A percentile compares a stretch with the other conserved stretches of the same genome.
These are phyloP conservation scores for Phytopythium chamaehyphon DNA, from an alignment of 352 stramenopile species.

Conservation along the genomic window DNA sequence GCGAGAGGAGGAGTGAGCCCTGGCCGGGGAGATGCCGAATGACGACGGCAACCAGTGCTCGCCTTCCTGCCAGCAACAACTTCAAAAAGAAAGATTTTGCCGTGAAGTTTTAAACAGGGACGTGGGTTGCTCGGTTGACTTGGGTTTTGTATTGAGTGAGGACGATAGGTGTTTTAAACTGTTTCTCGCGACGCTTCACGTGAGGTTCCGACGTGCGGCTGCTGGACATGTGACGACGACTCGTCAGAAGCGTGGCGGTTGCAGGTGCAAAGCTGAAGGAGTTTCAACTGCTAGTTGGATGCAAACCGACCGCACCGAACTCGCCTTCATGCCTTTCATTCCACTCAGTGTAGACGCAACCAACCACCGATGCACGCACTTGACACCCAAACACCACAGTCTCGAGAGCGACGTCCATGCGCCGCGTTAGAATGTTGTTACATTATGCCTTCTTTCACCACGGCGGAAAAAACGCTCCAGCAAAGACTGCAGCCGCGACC, in stretches of 20 bases:
- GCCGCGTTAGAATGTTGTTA: slow-evolving; percentile 5
- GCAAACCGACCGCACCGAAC: too few species aligned
- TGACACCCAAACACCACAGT: neutral
- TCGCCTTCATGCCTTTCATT: too few species aligned
- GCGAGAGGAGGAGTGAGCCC: neutral
- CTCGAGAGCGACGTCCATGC: neutral
- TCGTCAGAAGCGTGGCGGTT: neutral
- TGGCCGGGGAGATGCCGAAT: slow-evolving; percentile 20
- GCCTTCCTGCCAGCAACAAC: too few species aligned
- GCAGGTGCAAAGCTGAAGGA: too few species aligned
- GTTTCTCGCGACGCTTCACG: neutral
- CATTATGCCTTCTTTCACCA: slow-evolving; percentile 7
- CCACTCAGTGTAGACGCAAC: too few species aligned
- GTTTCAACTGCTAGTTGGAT: too few species aligned
- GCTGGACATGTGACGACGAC: neutral
- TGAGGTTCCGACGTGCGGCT: slow-evolving; percentile 5
- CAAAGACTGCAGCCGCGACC: neutral
- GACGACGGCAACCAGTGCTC: neutral
- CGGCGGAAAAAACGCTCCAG: neutral
- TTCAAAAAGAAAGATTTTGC: slow-evolving; percentile 10
- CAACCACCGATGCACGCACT: neutral
- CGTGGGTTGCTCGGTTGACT: neutral
- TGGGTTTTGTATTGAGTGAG: neutral
- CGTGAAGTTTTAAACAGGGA: slow-evolving; percentile 1
- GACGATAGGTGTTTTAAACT: slow-evolving; percentile 2